Evolutionary conservation across 352 stramenopile genomes (phyloP).

Genomic region (Phytophthora megakarya): DNA sequence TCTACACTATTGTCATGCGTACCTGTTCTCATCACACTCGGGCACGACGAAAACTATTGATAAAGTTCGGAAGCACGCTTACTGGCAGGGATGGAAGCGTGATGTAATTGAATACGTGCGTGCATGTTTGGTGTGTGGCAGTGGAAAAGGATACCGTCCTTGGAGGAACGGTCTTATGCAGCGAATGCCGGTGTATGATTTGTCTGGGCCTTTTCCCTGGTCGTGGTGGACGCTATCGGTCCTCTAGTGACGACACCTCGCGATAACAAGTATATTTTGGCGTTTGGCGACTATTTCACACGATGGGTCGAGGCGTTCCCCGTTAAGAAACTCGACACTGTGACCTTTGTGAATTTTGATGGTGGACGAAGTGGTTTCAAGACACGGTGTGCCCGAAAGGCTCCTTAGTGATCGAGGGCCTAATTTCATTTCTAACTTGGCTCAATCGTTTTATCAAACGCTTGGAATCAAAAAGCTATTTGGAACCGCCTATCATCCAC

Average conservation of each 20-base stretch:
- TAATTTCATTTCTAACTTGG: slow-evolving; percentile 7
- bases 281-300: too few relatives aligned
- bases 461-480: slow-evolving; percentile 12
- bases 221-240: slow-evolving; percentile 7
- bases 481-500: slow-evolving; percentile 1
- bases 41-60: slow-evolving; percentile 10
- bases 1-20: too few relatives aligned
- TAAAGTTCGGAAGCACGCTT: slow-evolving; percentile 11
- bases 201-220: slow-evolving; percentile 1
- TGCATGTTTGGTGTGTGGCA: neutral
- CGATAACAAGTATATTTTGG: slow-evolving; percentile 3
- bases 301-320: too few relatives aligned
- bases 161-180: slow-evolving; percentile 13
- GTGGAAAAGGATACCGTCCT: slow-evolving; percentile 2
- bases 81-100: too few relatives aligned
- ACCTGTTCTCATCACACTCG: too few relatives aligned
- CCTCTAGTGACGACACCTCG: neutral
- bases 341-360: neutral
- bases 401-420: slow-evolving; percentile 3
- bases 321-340: neutral
- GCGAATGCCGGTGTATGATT: slow-evolving; percentile 1
- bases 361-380: slow-evolving; percentile 1
- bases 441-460: neutral
- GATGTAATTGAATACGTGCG: too few relatives aligned
- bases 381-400: neutral